These are phyloP conservation scores for Pythium rhizo-oryzae DNA, from an alignment of 352 stramenopile species.

Conservation along the genomic window DNA sequence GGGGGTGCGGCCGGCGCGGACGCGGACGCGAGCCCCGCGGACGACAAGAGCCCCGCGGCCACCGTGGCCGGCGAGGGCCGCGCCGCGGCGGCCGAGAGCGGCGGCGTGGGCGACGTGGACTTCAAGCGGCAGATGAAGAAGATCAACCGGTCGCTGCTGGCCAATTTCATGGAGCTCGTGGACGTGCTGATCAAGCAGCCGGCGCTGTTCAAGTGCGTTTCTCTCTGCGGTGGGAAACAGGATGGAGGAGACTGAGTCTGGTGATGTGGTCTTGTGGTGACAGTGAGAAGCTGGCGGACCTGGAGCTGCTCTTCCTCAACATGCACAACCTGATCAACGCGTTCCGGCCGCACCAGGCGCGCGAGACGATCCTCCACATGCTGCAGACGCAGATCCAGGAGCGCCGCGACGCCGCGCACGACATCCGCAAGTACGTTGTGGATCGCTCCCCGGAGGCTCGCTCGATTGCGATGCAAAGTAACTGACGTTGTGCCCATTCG, in stretches of 20 bases:
- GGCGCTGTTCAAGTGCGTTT: constrained; percentile 86
- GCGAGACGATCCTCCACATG: constrained; percentile 85
- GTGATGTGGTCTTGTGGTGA: not conserved
- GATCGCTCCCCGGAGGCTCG: too few relatives aligned
- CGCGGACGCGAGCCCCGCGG: too few relatives aligned
- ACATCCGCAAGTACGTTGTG: constrained; percentile 58
- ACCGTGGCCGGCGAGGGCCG: too few relatives aligned
- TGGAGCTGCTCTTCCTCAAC: constrained; percentile 88
- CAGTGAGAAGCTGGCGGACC: constrained; percentile 85
- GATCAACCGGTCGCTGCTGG: constrained; percentile 83
- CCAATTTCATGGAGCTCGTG: constrained; percentile 84
- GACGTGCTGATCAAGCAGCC: constrained; percentile 82
- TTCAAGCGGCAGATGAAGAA: constrained; percentile 86
- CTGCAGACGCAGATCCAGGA: constrained; percentile 79
- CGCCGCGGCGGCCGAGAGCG: too few relatives aligned
- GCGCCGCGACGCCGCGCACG: constrained; percentile 63
- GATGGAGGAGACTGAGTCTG: too few relatives aligned
- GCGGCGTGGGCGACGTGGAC: constrained; percentile 48
- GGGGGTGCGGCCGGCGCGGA: too few relatives aligned
- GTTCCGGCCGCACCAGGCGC: constrained; percentile 83
- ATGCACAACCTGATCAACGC: constrained; percentile 92
- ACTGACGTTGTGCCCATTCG: too few relatives aligned
- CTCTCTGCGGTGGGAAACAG: too few relatives aligned
- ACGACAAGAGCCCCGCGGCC: not conserved
- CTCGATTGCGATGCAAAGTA: too few relatives aligned